Evolutionary conservation across 2,329 filamentous ascomycete genomes (phyloP).

Genomic region (Achaetomium macrosporum): DNA sequence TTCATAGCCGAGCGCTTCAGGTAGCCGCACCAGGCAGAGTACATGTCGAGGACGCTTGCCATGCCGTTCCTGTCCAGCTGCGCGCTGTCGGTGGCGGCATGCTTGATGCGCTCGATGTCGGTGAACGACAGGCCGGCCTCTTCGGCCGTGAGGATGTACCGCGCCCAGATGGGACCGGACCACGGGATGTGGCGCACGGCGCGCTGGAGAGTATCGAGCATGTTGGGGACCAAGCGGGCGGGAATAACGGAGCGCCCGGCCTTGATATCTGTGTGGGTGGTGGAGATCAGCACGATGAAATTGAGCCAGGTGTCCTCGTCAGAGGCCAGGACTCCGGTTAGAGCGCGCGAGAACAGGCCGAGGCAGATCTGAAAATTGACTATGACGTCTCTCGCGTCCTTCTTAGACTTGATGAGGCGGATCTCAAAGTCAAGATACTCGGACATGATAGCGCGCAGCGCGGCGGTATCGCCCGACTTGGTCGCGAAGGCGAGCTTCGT

Average conservation of each 20-base stretch:
- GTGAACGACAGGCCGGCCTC: conserved; percentile 68
- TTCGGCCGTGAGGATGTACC: conserved; percentile 81
- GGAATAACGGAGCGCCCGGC: conserved; percentile 35
- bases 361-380: conserved; percentile 46
- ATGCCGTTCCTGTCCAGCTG: conserved; percentile 81
- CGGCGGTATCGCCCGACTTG: conserved; percentile 49
- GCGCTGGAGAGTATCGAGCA: conserved; percentile 69
- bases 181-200: conserved; percentile 89
- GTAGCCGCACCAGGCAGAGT: conserved; percentile 91
- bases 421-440: conserved; percentile 87
- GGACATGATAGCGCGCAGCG: conserved; percentile 45
- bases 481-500: conserved; percentile 55
- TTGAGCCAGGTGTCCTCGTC: conserved; percentile 78
- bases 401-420: conserved; percentile 50
- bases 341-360: conserved; percentile 72
- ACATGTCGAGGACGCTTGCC: conserved; percentile 83
- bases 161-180: conserved; percentile 86
- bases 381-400: conserved; percentile 34
- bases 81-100: conserved; percentile 80
- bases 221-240: conserved; percentile 36
- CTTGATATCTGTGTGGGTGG: conserved; percentile 34
- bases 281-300: conserved; percentile 68
- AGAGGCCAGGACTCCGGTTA: conserved; percentile 62
- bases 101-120: conserved; percentile 84
- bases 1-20: conserved; percentile 79